Conservation (phyloP, 176 grass and related monocot species). For the Melocanna baccifera region DNA sequence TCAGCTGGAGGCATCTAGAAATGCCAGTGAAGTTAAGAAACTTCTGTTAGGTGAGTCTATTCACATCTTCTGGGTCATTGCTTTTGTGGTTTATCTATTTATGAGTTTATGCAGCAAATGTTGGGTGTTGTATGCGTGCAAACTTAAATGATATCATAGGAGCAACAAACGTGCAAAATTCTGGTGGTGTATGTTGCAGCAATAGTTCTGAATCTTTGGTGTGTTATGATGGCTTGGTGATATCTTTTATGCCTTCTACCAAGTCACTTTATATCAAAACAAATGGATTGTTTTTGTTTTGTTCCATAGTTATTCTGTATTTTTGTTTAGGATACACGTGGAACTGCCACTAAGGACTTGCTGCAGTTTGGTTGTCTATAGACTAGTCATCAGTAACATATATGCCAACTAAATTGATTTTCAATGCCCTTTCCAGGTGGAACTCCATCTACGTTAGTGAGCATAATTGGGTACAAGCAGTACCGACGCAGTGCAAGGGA, state of each 20-base stretch:
- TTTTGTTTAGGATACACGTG: not conserved
- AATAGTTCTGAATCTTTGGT: not conserved
- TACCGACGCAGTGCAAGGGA: conserved; percentile 73
- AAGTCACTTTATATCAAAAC: not conserved
- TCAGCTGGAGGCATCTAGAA: conserved; percentile 84
- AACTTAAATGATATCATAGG: conserved; percentile 12
- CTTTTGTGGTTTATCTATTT: conserved; percentile 24
- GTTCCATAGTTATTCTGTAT: not conserved
- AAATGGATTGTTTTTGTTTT: not conserved
- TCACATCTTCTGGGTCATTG: not conserved
- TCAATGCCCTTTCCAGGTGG: conserved; percentile 54
- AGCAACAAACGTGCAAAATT: conserved; percentile 6
- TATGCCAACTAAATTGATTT: conserved; percentile 13
- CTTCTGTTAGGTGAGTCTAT: conserved; percentile 74
- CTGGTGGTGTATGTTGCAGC: not conserved
- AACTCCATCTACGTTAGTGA: conserved; percentile 85
- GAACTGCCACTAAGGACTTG: not conserved
- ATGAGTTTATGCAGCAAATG: not conserved
- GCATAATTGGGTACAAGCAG: conserved; percentile 86
- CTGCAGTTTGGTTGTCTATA: not conserved
- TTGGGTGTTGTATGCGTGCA: not conserved
- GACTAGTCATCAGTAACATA: not conserved
- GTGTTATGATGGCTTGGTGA: no score
- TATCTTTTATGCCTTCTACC: conserved; percentile 9
- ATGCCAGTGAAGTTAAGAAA: conserved; percentile 95